Evolutionary conservation across 73 alveolate species (phyloP).

Genomic region (Tetrahymena malaccensis): DNA sequence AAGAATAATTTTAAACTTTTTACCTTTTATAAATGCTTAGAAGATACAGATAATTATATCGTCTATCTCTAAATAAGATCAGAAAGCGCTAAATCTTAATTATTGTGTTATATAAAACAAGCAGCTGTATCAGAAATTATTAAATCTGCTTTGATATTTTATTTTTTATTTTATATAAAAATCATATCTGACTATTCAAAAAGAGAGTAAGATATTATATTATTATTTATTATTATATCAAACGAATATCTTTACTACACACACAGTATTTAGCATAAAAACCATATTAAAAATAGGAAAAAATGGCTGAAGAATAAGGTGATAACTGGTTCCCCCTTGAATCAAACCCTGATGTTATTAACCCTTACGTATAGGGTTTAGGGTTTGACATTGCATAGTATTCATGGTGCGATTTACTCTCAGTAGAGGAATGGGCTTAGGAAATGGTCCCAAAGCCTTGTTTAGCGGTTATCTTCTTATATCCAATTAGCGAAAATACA

Average conservation of each 20-base stretch:
- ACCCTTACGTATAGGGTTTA: conserved; percentile 20
- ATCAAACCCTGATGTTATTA: conserved; percentile 51
- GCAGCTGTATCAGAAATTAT: not conserved
- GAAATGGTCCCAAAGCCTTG: conserved; percentile 45
- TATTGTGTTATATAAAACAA: too few relatives aligned
- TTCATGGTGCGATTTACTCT: conserved; percentile 27
- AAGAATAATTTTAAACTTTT: too few relatives aligned
- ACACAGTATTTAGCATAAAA: too few relatives aligned
- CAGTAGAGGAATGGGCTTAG: conserved; percentile 50
- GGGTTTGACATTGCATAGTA: conserved; percentile 1
- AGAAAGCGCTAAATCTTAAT: not conserved
- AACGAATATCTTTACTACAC: not conserved
- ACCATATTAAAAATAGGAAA: not conserved
- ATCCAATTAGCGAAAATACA: conserved; percentile 27
- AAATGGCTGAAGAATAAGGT: not conserved
- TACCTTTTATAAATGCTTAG: too few relatives aligned
- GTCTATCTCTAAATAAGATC: not conserved
- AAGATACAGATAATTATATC: too few relatives aligned
- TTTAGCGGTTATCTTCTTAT: conserved; percentile 32
- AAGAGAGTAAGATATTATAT: too few relatives aligned
- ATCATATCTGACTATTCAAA: not conserved
- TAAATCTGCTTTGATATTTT: not conserved
- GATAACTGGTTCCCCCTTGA: conserved; percentile 55
- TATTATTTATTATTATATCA: too few relatives aligned
- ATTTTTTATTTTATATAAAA: too few relatives aligned